These are phyloP conservation scores for Flueggea neowawraea DNA, from an alignment of 441 rosid species.

Conservation along the genomic window DNA sequence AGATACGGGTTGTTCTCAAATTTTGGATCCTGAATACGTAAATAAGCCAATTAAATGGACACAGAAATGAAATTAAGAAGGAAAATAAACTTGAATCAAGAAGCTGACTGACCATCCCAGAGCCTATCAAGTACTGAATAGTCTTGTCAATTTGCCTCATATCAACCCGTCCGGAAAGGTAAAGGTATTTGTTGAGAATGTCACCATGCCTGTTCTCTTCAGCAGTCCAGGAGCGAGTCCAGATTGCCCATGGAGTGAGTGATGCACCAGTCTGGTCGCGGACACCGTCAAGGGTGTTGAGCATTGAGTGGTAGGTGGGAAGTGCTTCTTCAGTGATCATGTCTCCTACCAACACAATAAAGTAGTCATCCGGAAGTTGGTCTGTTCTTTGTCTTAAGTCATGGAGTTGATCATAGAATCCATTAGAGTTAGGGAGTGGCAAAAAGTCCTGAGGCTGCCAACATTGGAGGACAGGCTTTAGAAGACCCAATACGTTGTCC, in stretches of 20 bases:
- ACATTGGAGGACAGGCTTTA: slow-evolving; percentile 81
- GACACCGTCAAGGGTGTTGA: slow-evolving; percentile 82
- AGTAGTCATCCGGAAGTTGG: slow-evolving; percentile 84
- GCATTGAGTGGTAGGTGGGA: slow-evolving; percentile 86
- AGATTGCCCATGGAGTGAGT: slow-evolving; percentile 80
- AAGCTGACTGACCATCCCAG: slow-evolving; percentile 69
- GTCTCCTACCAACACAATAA: slow-evolving; percentile 85
- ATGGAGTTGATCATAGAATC: slow-evolving; percentile 73
- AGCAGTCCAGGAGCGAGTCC: slow-evolving; percentile 98
- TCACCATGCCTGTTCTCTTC: slow-evolving; percentile 96
- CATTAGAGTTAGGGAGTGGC: slow-evolving; percentile 74
- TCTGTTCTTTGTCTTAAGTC: slow-evolving; percentile 70
- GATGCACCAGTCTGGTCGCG: slow-evolving; percentile 94
- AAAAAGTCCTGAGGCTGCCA: slow-evolving; percentile 96
- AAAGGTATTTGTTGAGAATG: slow-evolving; percentile 81
- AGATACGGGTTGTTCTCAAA: slow-evolving; percentile 81
- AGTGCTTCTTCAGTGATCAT: slow-evolving; percentile 98
- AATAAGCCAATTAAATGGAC: not conserved
- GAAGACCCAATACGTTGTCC: slow-evolving; percentile 55
- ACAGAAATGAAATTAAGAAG: not conserved
- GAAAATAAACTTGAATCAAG: slow-evolving; percentile 16
- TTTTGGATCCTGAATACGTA: slow-evolving; percentile 53
- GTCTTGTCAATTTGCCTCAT: slow-evolving; percentile 94
- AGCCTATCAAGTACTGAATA: slow-evolving; percentile 86
- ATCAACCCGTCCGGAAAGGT: slow-evolving; percentile 84